Evolutionary conservation across 768 basidiomycete genomes (phyloP).

Genomic region (Tephrocybe sp.): DNA sequence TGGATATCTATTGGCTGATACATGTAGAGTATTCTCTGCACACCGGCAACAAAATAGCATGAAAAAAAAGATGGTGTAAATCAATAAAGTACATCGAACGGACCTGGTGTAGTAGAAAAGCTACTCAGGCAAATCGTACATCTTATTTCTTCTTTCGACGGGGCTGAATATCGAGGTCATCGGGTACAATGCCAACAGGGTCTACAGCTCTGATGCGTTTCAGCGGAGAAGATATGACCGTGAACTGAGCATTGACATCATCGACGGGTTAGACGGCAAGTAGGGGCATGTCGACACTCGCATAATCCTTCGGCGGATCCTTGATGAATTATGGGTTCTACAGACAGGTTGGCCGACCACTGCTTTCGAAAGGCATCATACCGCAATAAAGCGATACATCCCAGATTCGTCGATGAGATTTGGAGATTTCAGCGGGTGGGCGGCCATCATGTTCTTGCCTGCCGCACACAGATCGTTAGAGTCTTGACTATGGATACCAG

Average conservation of each 20-base stretch:
- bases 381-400: conserved; percentile 78
- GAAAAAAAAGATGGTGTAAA: no score
- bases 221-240: conserved; percentile 4
- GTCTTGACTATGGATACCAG: conserved; percentile 59
- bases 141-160: conserved; percentile 19
- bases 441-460: conserved; percentile 85
- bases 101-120: background rate
- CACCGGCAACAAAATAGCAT: no score
- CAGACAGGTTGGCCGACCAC: conserved; percentile 21
- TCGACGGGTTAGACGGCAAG: conserved; percentile 14
- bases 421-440: conserved; percentile 53
- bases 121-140: conserved; percentile 22
- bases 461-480: conserved; percentile 74
- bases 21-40: no score
- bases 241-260: background rate
- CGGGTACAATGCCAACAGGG: background rate
- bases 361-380: conserved; percentile 31
- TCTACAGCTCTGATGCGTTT: conserved; percentile 28
- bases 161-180: background rate
- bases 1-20: no score
- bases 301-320: conserved; percentile 16
- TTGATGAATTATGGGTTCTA: conserved; percentile 30
- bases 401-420: conserved; percentile 66
- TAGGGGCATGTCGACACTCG: conserved; percentile 24
- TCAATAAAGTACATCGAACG: conserved; percentile 5